Percentiles rank a stretch among this genome's conserved stretches.
Evolutionary conservation across 208 protist genomes (phyloP).

Genomic region (Leishmania guyanensis): DNA sequence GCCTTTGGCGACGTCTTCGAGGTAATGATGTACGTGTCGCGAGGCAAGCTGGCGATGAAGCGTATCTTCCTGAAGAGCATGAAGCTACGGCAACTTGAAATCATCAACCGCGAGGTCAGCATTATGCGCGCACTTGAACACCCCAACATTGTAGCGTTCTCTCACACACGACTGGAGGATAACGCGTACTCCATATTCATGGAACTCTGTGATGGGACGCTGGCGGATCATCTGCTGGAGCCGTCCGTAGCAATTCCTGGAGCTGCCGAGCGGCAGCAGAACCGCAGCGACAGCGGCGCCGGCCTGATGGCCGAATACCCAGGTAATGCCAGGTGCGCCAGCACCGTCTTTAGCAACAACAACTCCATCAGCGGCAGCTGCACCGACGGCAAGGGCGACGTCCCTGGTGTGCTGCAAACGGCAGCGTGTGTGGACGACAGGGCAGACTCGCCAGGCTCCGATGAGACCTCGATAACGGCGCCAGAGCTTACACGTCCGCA

Average conservation of each 20-base stretch:
- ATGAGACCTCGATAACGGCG: not conserved
- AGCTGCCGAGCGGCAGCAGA: constrained; percentile 11
- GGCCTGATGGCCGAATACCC: not conserved
- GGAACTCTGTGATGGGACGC: constrained; percentile 72
- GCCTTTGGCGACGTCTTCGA: constrained; percentile 83
- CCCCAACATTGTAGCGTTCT: constrained; percentile 76
- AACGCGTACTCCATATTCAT: constrained; percentile 82
- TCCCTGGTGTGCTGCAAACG: not conserved
- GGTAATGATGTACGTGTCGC: constrained; percentile 64
- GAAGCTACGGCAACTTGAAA: constrained; percentile 55
- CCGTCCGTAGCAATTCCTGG: constrained; percentile 23
- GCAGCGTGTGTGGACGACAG: not conserved
- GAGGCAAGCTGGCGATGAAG: constrained; percentile 85
- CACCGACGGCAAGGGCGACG: constrained; percentile 6
- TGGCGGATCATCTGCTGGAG: constrained; percentile 42
- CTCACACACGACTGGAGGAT: constrained; percentile 66
- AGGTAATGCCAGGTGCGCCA: constrained; percentile 13
- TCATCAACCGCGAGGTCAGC: constrained; percentile 73
- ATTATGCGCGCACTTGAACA: constrained; percentile 80
- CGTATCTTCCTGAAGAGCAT: constrained; percentile 67
- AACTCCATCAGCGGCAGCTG: constrained; percentile 12
- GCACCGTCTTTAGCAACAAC: constrained; percentile 13
- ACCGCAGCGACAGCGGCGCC: constrained; percentile 1
- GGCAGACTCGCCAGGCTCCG: not conserved
- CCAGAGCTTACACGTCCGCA: constrained; percentile 28